phyloP scores from a whole-genome alignment of 352 stramenopile species.

The Phytophthora constricta region DNA sequence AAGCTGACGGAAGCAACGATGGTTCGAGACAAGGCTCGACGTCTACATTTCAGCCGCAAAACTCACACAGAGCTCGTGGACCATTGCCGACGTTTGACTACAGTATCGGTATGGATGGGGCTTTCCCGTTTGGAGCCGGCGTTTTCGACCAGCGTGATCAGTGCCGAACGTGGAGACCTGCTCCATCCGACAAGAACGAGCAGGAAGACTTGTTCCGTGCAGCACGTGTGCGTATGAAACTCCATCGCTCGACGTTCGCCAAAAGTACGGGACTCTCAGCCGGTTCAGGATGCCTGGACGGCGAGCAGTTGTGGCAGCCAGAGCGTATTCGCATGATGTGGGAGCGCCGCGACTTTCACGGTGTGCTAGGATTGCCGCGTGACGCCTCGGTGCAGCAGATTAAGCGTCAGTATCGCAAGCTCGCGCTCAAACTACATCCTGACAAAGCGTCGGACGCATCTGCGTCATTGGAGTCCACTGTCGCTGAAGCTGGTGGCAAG shows the following conservation, averaged over 20 bases:
- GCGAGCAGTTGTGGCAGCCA: slow-evolving; percentile 77
- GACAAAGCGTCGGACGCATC: slow-evolving; percentile 67
- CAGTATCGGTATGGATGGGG: slow-evolving; percentile 40
- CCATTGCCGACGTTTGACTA: slow-evolving; percentile 50
- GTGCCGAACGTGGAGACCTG: slow-evolving; percentile 43
- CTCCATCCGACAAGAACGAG: slow-evolving; percentile 63
- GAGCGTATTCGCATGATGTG: slow-evolving; percentile 83
- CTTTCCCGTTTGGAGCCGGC: slow-evolving; percentile 28
- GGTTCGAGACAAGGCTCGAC: no score
- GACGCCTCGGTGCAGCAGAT: slow-evolving; percentile 73
- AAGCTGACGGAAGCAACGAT: background rate
- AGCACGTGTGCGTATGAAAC: slow-evolving; percentile 79
- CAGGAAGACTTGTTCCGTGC: slow-evolving; percentile 83
- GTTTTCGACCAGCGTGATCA: slow-evolving; percentile 28
- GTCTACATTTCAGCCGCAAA: no score
- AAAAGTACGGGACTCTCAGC: slow-evolving; percentile 37
- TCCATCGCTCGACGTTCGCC: slow-evolving; percentile 62
- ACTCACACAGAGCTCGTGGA: slow-evolving; percentile 11
- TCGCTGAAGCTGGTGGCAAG: slow-evolving; percentile 27
- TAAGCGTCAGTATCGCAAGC: slow-evolving; percentile 85
- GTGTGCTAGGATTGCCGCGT: slow-evolving; percentile 71
- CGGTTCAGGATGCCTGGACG: slow-evolving; percentile 52
- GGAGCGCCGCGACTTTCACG: slow-evolving; percentile 79
- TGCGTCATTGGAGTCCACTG: slow-evolving; percentile 40
- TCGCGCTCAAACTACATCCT: slow-evolving; percentile 85